Evolutionary conservation across 768 basidiomycete species (phyloP), one percentile per base, ranked within the genome.

Genomic region (Tremella mesenterica): DNA sequence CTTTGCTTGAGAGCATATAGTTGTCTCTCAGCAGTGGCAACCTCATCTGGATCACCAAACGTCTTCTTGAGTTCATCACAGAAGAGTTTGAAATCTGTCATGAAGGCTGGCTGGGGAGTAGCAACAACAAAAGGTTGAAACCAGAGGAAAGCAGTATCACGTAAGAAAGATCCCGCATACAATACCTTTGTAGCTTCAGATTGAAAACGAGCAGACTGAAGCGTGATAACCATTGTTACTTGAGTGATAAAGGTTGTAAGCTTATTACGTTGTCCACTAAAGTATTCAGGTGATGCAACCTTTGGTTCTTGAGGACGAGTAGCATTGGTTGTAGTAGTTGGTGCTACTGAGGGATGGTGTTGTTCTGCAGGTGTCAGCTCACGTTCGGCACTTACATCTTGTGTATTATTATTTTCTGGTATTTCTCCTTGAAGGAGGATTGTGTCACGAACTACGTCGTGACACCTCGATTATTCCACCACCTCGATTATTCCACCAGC

Each of bases 301-400:
- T 53, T 53, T 6, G 48, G 52, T 50, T 54, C 53, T 10, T 48
- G 23, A 23, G 23, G 13, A 10, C 13, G 12, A 21, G 43, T 44
- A 36, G 12, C 18, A 36, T 12, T 36, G 12, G 34, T 12, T 36
- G 34, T 36, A 12, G 34, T 12, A 12, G 34, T 18, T 36, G 34
- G 34, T 36, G 34, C 18, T 12, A 12, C 34, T 18, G 12, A 12
- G 12, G 34, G 34, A 12, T 12, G 12, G 18, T 36, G 34, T 36
- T 36, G 34, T 36, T 36, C 34, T 36, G 34, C 12, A 18, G 18
- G 34, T 36, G 34, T n/a, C n/a, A n/a, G n/a, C n/a, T n/a, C n/a
- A n/a, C n/a, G n/a, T n/a, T n/a, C n/a, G n/a, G n/a, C n/a, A n/a
- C n/a, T n/a, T n/a, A n/a, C n/a, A n/a, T n/a, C n/a, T n/a, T n/a